Evolutionary conservation across 164 flowering plant species (phyloP).

Genomic region (Aristolochia contorta): DNA sequence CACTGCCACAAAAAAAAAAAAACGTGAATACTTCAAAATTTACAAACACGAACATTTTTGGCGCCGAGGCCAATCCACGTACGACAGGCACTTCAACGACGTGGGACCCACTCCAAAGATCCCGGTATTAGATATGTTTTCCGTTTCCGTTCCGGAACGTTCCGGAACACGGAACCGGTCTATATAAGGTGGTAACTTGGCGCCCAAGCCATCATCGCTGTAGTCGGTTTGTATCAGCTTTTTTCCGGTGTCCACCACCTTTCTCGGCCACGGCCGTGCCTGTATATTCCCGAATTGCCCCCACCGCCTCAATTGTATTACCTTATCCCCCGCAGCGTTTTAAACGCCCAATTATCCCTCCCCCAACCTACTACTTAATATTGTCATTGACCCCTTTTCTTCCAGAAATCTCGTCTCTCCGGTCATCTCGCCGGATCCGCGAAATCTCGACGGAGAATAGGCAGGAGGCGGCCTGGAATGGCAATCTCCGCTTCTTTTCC

Average conservation of each 20-base stretch:
- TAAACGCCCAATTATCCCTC: not conserved
- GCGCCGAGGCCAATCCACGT: too few relatives aligned
- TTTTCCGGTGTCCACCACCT: too few relatives aligned
- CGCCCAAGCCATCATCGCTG: not conserved
- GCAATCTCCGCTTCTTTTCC: conserved; percentile 17
- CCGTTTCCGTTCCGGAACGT: too few relatives aligned
- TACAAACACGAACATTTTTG: too few relatives aligned
- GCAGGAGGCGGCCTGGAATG: not conserved
- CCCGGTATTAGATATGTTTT: too few relatives aligned
- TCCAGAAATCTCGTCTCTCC: not conserved
- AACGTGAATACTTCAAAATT: too few relatives aligned
- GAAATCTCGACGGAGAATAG: not conserved
- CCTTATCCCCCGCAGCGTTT: not conserved
- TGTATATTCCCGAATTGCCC: not conserved
- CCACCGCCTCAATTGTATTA: conserved; percentile 1
- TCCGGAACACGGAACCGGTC: too few relatives aligned
- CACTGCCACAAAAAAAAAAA: too few relatives aligned
- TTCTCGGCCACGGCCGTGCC: not conserved
- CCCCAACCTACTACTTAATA: not conserved
- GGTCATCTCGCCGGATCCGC: too few relatives aligned
- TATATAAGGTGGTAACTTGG: not conserved
- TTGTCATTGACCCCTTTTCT: not conserved
- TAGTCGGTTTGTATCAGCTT: too few relatives aligned
- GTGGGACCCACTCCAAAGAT: too few relatives aligned
- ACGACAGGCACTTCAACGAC: too few relatives aligned